phyloP scores from a whole-genome alignment of 1,284 basidiomycete species.

The Schizopora paradoxa region DNA sequence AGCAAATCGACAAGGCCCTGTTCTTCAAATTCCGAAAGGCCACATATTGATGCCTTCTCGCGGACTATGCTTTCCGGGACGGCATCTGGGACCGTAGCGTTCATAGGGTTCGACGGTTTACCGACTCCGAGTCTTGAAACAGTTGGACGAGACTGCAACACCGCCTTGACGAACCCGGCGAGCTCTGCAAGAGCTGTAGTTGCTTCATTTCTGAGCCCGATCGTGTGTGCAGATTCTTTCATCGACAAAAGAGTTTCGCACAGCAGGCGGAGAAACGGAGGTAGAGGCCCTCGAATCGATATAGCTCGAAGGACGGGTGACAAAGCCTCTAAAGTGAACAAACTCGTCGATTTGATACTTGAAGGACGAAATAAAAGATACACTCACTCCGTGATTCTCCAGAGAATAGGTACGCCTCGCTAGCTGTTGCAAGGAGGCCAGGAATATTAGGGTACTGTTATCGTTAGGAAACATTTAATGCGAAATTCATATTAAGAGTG shows the following conservation, averaged over 20 bases:
- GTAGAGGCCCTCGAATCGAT: slow-evolving; percentile 2
- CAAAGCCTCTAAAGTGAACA: slow-evolving; percentile 9
- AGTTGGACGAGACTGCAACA: too few species aligned
- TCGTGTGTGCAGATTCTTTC: too few species aligned
- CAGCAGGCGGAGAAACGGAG: slow-evolving; percentile 2
- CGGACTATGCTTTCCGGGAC: too few species aligned
- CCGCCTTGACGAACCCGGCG: too few species aligned
- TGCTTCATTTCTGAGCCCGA: too few species aligned
- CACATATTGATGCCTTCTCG: too few species aligned
- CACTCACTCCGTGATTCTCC: slow-evolving; percentile 7
- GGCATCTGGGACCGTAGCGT: too few species aligned
- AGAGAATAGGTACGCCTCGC: slow-evolving; percentile 9
- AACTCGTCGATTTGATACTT: not conserved
- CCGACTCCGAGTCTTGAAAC: too few species aligned
- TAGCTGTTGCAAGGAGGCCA: slow-evolving; percentile 6
- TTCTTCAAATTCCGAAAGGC: too few species aligned
- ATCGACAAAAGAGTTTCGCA: slow-evolving; percentile 2
- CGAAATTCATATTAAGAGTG: not conserved
- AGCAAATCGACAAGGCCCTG: too few species aligned
- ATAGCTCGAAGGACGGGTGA: slow-evolving; percentile 9
- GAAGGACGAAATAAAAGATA: not conserved
- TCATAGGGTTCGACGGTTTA: too few species aligned
- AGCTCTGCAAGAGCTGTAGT: too few species aligned
- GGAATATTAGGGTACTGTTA: slow-evolving; percentile 6
- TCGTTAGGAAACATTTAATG: not conserved